Evolutionary conservation across 371 early-diverging fungal species (phyloP).

Genomic region (Apophysomyces sp.): DNA sequence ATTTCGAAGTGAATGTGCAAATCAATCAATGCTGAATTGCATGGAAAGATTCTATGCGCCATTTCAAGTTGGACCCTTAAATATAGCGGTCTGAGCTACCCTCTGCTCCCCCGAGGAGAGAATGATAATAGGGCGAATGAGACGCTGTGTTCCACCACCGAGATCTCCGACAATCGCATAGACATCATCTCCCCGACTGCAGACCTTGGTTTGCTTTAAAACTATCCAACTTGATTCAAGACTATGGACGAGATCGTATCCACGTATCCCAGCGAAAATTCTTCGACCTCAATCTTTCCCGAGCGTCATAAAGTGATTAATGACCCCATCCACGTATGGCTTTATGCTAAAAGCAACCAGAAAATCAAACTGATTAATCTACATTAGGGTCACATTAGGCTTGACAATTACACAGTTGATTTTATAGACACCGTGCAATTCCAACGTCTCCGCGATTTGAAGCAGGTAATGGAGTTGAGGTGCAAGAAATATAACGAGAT

Average conservation of each 20-base stretch:
- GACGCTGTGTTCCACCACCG: not conserved
- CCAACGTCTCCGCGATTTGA: slow-evolving; percentile 86
- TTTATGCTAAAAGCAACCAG: not conserved
- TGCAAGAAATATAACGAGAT: not conserved
- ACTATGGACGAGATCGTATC: not conserved
- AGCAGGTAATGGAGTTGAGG: slow-evolving; percentile 63
- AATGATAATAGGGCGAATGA: not conserved
- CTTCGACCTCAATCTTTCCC: slow-evolving; percentile 13
- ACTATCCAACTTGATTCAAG: not conserved
- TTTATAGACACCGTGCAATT: slow-evolving; percentile 95
- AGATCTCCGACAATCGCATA: not conserved
- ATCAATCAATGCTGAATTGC: too few relatives aligned
- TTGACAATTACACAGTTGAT: slow-evolving; percentile 67
- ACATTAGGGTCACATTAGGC: slow-evolving; percentile 76
- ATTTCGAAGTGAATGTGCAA: too few relatives aligned
- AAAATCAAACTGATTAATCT: not conserved
- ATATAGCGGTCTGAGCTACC: too few relatives aligned
- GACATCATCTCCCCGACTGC: too few relatives aligned
- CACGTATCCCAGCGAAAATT: slow-evolving; percentile 28
- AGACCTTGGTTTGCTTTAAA: not conserved
- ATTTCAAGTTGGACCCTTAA: too few relatives aligned
- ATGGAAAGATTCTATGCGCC: too few relatives aligned
- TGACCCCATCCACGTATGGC: slow-evolving; percentile 67
- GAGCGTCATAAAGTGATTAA: slow-evolving; percentile 56
- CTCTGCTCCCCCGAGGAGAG: too few relatives aligned